Conservation (phyloP, 331 rosid genomes). For the Cydonia oblonga region DNA sequence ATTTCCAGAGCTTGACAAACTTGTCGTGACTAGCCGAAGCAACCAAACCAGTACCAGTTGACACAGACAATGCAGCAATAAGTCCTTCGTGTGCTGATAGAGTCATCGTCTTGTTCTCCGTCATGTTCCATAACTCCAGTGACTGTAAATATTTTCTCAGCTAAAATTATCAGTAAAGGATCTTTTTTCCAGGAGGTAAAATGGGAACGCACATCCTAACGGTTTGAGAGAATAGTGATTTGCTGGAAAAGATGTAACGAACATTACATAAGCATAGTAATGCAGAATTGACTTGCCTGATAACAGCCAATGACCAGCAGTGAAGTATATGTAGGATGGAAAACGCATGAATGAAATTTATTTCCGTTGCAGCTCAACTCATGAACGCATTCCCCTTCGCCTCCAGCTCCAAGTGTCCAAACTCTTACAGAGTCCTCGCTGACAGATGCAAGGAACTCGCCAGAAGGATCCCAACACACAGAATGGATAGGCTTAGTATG, state of each 20-base stretch:
- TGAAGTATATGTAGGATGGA: slow-evolving; percentile 73
- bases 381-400: slow-evolving; percentile 72
- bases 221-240: background rate
- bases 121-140: slow-evolving; percentile 87
- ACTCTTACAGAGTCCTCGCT: slow-evolving; percentile 93
- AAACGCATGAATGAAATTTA: slow-evolving; percentile 74
- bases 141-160: slow-evolving; percentile 39
- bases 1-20: slow-evolving; percentile 80
- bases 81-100: slow-evolving; percentile 76
- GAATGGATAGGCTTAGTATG: slow-evolving; percentile 59
- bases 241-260: background rate
- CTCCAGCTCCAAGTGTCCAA: slow-evolving; percentile 70
- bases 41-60: slow-evolving; percentile 60
- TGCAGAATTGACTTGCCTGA: slow-evolving; percentile 43
- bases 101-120: slow-evolving; percentile 75
- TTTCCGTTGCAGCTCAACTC: slow-evolving; percentile 75
- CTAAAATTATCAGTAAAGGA: background rate
- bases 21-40: slow-evolving; percentile 89
- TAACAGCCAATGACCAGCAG: slow-evolving; percentile 83
- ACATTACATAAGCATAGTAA: background rate
- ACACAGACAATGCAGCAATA: slow-evolving; percentile 58
- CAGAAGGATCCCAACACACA: slow-evolving; percentile 89
- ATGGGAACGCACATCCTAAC: background rate
- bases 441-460: slow-evolving; percentile 81
- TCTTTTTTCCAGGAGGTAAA: background rate